Percentiles rank a stretch among this genome's conserved stretches.
phyloP scores from a whole-genome alignment of 2,329 filamentous ascomycete genomes.

The Xylaria sp. region DNA sequence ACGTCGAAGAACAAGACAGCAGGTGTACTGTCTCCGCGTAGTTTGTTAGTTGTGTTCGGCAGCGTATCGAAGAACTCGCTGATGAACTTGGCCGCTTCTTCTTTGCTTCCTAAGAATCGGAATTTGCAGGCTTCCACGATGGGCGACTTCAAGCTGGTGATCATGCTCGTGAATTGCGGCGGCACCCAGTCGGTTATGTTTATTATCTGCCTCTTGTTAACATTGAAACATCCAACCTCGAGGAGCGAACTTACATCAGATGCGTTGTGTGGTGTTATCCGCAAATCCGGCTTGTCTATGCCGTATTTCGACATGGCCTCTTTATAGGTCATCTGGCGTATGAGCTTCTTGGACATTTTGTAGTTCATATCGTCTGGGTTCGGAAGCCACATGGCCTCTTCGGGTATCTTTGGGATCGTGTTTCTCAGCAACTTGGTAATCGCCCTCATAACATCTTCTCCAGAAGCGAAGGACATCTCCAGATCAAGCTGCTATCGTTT shows the following conservation, averaged over 20 bases:
- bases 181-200: conserved; percentile 60
- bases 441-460: conserved; percentile 60
- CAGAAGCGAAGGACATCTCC: conserved; percentile 82
- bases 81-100: conserved; percentile 38
- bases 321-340: conserved; percentile 50
- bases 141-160: conserved; percentile 63
- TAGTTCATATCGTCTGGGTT: neutral
- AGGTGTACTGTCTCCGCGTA: conserved; percentile 70
- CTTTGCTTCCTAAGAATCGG: conserved; percentile 46
- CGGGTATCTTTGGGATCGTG: conserved; percentile 28
- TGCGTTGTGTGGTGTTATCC: conserved; percentile 47
- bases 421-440: conserved; percentile 47
- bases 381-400: conserved; percentile 22
- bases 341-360: neutral
- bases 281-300: conserved; percentile 86
- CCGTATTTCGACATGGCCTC: conserved; percentile 76
- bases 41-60: conserved; percentile 53
- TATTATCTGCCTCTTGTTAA: conserved; percentile 49
- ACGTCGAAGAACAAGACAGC: conserved; percentile 73
- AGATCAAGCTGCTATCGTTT: conserved; percentile 65
- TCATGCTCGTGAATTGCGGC: conserved; percentile 64
- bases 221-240: neutral
- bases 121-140: conserved; percentile 72
- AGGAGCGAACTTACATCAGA: conserved; percentile 47
- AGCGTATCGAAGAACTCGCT: conserved; percentile 63